These are phyloP conservation scores for Quercus glauca DNA, from an alignment of 306 rosid species.

Conservation along the genomic window DNA sequence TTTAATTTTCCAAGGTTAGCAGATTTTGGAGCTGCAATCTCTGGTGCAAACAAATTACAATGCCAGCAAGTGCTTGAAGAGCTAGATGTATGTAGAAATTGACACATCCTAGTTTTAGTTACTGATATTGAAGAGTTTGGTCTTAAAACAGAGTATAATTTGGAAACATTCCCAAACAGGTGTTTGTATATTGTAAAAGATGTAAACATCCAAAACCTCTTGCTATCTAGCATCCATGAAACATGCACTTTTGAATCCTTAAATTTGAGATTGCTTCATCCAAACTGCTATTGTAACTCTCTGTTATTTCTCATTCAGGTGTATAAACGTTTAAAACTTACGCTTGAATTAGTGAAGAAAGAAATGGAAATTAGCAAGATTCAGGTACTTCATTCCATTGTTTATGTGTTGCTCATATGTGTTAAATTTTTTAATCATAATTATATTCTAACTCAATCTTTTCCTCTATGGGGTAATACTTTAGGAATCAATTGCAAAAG, in stretches of 20 bases:
- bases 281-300: conserved; percentile 13
- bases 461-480: conserved; percentile 12
- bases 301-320: conserved; percentile 52
- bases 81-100: conserved; percentile 72
- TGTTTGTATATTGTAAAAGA: neutral
- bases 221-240: conserved; percentile 2
- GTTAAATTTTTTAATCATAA: conserved; percentile 4
- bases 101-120: conserved; percentile 1
- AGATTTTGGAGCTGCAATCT: conserved; percentile 99
- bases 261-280: conserved; percentile 9
- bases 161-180: neutral
- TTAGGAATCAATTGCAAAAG: conserved; percentile 99
- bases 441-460: conserved; percentile 17
- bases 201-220: neutral
- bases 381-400: conserved; percentile 55
- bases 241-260: neutral
- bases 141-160: neutral
- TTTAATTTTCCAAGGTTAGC: conserved; percentile 95
- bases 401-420: neutral
- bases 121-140: conserved; percentile 11
- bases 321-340: conserved; percentile 79
- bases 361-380: conserved; percentile 99
- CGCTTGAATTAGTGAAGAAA: conserved; percentile 93
- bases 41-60: conserved; percentile 96
- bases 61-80: conserved; percentile 98